Percentiles rank a stretch among this genome's conserved stretches.
phyloP scores from a whole-genome alignment of 805 yeast genomes.

The Cyberlindnera sargentensis region DNA sequence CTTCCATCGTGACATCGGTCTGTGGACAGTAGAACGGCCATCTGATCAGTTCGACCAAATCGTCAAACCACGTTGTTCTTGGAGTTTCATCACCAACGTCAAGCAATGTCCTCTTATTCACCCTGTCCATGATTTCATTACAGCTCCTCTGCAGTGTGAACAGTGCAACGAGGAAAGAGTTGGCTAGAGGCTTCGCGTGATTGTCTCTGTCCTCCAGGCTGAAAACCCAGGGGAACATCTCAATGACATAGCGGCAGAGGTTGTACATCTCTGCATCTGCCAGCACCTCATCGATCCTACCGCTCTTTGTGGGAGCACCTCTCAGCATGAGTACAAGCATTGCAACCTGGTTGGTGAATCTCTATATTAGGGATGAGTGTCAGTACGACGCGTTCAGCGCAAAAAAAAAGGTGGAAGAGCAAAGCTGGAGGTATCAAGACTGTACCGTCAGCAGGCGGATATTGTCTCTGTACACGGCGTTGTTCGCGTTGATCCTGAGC shows the following conservation, averaged over 20 bases:
- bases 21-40: slow-evolving; percentile 1
- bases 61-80: slow-evolving; percentile 1
- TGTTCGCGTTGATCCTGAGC: not conserved
- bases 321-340: not conserved
- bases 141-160: not conserved
- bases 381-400: not conserved
- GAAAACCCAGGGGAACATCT: slow-evolving; percentile 2
- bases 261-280: not conserved
- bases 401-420: not conserved
- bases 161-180: not conserved
- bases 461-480: slow-evolving; percentile 1
- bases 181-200: not conserved
- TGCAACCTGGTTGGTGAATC: not conserved
- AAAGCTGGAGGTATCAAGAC: not conserved
- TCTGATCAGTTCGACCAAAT: not conserved
- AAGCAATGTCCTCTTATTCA: not conserved
- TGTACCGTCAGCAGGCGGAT: slow-evolving; percentile 1
- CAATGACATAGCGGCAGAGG: not conserved
- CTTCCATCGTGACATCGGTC: not conserved
- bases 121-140: not conserved
- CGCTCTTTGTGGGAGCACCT: not conserved
- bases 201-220: not conserved
- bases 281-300: slow-evolving; percentile 1
- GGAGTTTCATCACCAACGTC: not conserved
- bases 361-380: not conserved